Conservation (phyloP, 177 flowering plant species). For the Vitis hybrid region DNA sequence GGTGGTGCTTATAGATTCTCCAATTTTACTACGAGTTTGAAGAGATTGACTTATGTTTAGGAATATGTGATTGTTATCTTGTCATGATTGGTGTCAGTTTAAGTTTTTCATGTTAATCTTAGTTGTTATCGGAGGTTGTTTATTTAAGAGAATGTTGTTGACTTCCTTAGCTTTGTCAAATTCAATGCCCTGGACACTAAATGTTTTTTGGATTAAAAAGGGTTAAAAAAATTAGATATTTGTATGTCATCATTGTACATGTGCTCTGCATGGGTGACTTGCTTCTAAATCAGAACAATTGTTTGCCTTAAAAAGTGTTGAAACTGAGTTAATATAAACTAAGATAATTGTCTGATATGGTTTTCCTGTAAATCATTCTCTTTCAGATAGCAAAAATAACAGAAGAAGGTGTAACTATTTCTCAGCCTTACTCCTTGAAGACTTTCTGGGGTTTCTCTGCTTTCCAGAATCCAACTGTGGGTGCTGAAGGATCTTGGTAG, state of each 20-base stretch:
- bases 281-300: neutral
- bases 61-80: neutral
- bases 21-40: neutral
- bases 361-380: neutral
- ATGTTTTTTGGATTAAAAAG: too few species aligned
- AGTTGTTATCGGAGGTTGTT: too few species aligned
- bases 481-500: conserved; percentile 88
- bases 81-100: neutral
- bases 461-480: conserved; percentile 54
- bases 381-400: conserved; percentile 81
- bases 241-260: neutral
- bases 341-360: neutral
- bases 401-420: conserved; percentile 60
- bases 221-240: too few species aligned
- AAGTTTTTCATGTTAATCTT: too few species aligned
- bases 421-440: conserved; percentile 61
- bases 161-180: too few species aligned
- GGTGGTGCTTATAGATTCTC: too few species aligned
- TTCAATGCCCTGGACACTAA: too few species aligned
- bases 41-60: neutral
- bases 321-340: neutral
- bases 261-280: neutral
- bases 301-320: neutral
- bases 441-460: conserved; percentile 75
- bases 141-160: too few species aligned